Evolutionary conservation across 305 asterid genomes (phyloP).

Genomic region (Plantago lanceolata): DNA sequence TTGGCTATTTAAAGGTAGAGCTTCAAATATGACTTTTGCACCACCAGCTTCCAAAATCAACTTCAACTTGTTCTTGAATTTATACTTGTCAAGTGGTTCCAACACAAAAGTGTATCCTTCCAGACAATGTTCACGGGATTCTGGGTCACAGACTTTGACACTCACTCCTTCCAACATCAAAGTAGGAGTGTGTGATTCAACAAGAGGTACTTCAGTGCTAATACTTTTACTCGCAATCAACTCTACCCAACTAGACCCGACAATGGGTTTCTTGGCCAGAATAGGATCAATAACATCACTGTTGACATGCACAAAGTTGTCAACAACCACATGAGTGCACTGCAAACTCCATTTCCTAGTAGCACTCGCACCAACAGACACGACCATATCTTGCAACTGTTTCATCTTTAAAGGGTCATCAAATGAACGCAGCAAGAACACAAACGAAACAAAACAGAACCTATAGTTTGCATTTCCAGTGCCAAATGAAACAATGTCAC

Average conservation of each 20-base stretch:
- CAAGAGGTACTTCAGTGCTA: constrained; percentile 67
- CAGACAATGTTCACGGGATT: constrained; percentile 72
- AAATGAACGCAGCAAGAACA: constrained; percentile 41
- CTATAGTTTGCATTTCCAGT: constrained; percentile 87
- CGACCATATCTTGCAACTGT: constrained; percentile 53
- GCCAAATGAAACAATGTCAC: constrained; percentile 81
- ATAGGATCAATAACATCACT: constrained; percentile 61
- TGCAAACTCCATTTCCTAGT: constrained; percentile 53
- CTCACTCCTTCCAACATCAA: constrained; percentile 54
- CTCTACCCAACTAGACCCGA: constrained; percentile 68
- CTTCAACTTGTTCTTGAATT: constrained; percentile 63
- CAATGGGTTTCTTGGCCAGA: constrained; percentile 53
- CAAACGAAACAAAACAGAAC: constrained; percentile 61
- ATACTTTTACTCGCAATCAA: constrained; percentile 62
- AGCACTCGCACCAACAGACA: constrained; percentile 59
- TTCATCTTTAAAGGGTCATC: constrained; percentile 39
- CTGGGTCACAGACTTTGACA: constrained; percentile 58
- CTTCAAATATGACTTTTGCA: constrained; percentile 56
- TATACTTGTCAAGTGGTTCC: constrained; percentile 64
- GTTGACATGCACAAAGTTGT: constrained; percentile 46
- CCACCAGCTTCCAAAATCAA: constrained; percentile 65
- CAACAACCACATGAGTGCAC: constrained; percentile 80
- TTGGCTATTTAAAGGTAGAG: constrained; percentile 50
- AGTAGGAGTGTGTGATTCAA: constrained; percentile 68
- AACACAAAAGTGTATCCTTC: constrained; percentile 62